Evolutionary conservation across 768 basidiomycete species (phyloP), one percentile per base, ranked within the genome.

Genomic region (Stropharia rugosoannulata): DNA sequence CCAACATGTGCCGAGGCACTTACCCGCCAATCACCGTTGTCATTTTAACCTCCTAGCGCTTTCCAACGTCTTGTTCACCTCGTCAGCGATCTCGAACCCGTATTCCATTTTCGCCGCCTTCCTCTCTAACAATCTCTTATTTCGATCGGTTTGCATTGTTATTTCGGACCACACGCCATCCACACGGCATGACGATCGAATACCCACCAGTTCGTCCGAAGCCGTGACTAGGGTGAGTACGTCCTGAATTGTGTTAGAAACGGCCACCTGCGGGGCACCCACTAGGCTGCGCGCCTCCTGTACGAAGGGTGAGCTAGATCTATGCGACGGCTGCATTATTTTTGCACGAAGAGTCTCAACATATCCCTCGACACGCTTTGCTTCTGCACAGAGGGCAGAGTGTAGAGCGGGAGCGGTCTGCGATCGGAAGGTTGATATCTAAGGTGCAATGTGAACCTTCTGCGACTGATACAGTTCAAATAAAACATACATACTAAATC

Each of bases 361-460:
- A 50, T 66, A 64, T 3, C 66, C 66, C 36, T 59, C 64, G 13
- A 64, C 55, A 25, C 56, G 58, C 2, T 59, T 47, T 22, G 32
- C 40, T 51, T 68, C 66, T 19, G 58, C 63, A 4, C 54, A 51
- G 35, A 72, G 46, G 35, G 62, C 61, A 10, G 29, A 35, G 1
- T 59, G 58, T 15, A 72, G 47, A 4, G 60, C 47, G 5, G 49
- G 59, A 2, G 65, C 65, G 2, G 68, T 67, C 32, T 66, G 55
- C 11, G 60, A 54, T 5, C 62, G 47, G 52, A 70, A 70, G 12
- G 62, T 58, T 1, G 62, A 59, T 41, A 70, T 66, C 68, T 70
- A 41, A 19, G 15, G 18, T 35, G 16, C n/a, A 3, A 38, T 7
- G 42, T 16, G 16, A 29, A 27, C 12, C 46, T 49, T 15, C 43